Evolutionary conservation across 1,139 yeast genomes (phyloP), one percentile per base, ranked within the genome.

Genomic region (Kurtzmaniella quercitrusa): DNA sequence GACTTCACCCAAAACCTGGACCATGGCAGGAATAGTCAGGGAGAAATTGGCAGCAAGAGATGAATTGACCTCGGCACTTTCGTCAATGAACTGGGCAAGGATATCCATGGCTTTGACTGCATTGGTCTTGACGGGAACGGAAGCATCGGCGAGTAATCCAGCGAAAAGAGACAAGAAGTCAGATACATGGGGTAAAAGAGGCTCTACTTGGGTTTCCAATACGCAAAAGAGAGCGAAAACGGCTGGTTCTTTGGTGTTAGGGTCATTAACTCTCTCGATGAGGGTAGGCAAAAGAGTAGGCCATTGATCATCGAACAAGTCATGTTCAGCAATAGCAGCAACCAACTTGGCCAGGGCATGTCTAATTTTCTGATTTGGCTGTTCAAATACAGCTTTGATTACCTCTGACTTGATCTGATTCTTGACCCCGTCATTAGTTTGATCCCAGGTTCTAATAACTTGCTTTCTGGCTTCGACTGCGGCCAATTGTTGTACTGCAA

Each of bases 381-480:
- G 63, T 42, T 74, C 72, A 64, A 90, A 82, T 38, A 95, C 82
- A 50, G 81, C 76, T 51, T 77, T 75, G 55, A 93, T 75, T 56
- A 91, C 65, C 21, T 93, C 75, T 38, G 73, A 70, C 60, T 87
- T 83, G 60, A 93, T 82, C 46, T 74, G 73, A 38, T 75, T 70
- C 64, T 82, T 81, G 46, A 79, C 59, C 8, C 73, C 55, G 21
- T 66, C 77, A 54, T 82, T 85, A 42, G 80, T 60, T 25, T 62
- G 53, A 36, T 73, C 79, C 98, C 98, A 93, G 59, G 81, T 82
- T 51, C 76, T 73, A 43, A 76, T 59, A 41, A 89, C 81, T 59
- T 86, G 78, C 66, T 94, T 93, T 68, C 96, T 82, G 38, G 91
- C 91, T 68, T 93, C 98, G 48, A 93, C 96, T 49, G 97, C 95